Percentiles rank a stretch among this genome's conserved stretches.
Evolutionary conservation across 345 rosid genomes (phyloP).

Genomic region (Hibiscus tridactylites): DNA sequence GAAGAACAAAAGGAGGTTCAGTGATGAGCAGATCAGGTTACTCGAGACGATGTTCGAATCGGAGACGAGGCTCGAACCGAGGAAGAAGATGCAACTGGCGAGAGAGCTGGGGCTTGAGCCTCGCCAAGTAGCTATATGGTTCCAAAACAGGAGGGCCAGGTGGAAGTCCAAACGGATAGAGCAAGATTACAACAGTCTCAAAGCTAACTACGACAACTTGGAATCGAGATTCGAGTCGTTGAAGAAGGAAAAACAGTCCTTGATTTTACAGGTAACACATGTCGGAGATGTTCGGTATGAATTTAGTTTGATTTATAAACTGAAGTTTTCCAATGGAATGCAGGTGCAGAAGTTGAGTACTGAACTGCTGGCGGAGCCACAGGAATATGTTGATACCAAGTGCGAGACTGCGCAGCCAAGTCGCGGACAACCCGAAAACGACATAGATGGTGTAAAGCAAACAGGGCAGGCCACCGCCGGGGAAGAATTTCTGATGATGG

Average conservation of each 20-base stretch:
- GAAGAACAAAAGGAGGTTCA: conserved; percentile 60
- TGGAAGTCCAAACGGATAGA: conserved; percentile 76
- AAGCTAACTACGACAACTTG: conserved; percentile 42
- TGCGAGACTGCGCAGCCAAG: background rate
- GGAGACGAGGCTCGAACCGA: conserved; percentile 67
- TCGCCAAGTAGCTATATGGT: conserved; percentile 86
- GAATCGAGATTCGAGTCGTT: conserved; percentile 42
- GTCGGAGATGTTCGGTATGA: background rate
- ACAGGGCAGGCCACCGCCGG: conserved; percentile 17
- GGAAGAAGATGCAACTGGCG: conserved; percentile 59
- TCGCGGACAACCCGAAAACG: conserved; percentile 12
- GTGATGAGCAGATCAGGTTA: conserved; percentile 56
- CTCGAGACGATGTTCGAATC: conserved; percentile 64
- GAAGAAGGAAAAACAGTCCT: conserved; percentile 52
- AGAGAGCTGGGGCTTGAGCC: conserved; percentile 72
- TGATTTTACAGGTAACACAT: conserved; percentile 48
- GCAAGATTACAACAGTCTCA: conserved; percentile 46
- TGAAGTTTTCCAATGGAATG: background rate
- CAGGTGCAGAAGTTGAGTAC: conserved; percentile 49
- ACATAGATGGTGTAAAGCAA: conserved; percentile 19
- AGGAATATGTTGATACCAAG: background rate
- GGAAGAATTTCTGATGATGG: conserved; percentile 19
- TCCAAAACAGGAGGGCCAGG: conserved; percentile 81
- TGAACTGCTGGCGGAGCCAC: conserved; percentile 23
- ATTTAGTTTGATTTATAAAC: background rate